Percentiles rank a stretch among this genome's conserved stretches.
These are phyloP conservation scores for Mycena belliarum DNA, from an alignment of 768 basidiomycete species.

Conservation along the genomic window DNA sequence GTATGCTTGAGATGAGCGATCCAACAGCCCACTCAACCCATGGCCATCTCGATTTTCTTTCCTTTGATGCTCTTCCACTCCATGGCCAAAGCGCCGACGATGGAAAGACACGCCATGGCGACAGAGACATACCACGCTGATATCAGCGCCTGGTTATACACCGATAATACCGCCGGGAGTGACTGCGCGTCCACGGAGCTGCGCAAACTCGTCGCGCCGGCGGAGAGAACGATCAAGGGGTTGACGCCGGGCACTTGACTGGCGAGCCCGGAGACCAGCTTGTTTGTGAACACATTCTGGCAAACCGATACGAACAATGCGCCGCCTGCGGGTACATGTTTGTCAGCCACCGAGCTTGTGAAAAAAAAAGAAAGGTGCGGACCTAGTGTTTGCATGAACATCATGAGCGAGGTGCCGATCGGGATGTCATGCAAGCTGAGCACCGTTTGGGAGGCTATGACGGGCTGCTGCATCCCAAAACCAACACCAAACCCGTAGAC, in stretches of 20 bases:
- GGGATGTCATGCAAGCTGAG: conserved; percentile 23
- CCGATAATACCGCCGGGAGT: conserved; percentile 8
- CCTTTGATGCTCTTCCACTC: conserved; percentile 21
- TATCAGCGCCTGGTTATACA: conserved; percentile 13
- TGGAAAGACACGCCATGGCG: conserved; percentile 12
- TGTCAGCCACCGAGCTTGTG: neutral
- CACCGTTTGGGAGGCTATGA: conserved; percentile 24
- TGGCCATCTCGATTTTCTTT: conserved; percentile 15
- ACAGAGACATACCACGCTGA: conserved; percentile 11
- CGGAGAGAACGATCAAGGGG: conserved; percentile 4
- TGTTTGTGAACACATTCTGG: conserved; percentile 24
- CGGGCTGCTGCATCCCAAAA: conserved; percentile 23
- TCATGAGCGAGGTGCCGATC: conserved; percentile 20
- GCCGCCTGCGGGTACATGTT: conserved; percentile 5
- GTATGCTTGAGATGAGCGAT: too few relatives aligned
- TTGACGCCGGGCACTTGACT: conserved; percentile 6
- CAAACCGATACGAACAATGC: conserved; percentile 24
- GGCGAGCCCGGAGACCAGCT: conserved; percentile 1
- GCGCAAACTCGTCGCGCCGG: conserved; percentile 15
- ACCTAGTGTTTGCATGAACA: conserved; percentile 26
- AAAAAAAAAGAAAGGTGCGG: neutral
- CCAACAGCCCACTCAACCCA: neutral
- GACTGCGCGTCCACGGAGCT: neutral
- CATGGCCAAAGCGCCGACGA: neutral
- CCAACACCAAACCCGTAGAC: conserved; percentile 34